Base-by-base conservation (phyloP, 2,329 filamentous ascomycete genomes). In the Pestalotiopsis sp. region DNA sequence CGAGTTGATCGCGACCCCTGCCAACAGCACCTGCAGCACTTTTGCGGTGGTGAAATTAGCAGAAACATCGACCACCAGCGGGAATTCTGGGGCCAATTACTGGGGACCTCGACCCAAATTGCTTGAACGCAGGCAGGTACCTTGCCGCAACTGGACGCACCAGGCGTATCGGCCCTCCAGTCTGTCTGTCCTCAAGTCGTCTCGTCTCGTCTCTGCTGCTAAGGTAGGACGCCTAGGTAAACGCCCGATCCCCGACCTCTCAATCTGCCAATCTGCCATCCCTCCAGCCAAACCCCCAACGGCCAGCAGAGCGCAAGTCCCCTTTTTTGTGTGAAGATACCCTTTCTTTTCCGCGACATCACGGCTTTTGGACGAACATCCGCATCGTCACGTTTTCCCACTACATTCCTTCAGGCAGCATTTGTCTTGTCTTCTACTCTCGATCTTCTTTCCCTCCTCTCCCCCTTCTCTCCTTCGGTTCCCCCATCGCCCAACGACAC, bases 271-370 rank as follows among this genome's bases (percentile, higher is more conserved):
- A 58, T 41, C 64, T 45, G 31, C 25, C 25, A 23, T 62, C 59
- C 59, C 65, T 41, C 66, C 25, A 67, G 14, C 52, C 38, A 31
- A 61, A 63, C 36, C 65, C 45, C 58, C 65, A 60, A 62, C 58
- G 31, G 31, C 59, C 65, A 57, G 36, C 65, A 60, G 57, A 63
- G 27, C 23, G 25, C 31, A 45, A 59, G 66, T 66, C 65, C 65
- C 68, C 68, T 66, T 69, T 69, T 69, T 69, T 67, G 45, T 52
- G 45, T 67, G 31, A 52, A 64, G 65, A 67, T 67, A 67, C 64
- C 68, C 67, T 36, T 58, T 52, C 31, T 52, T 67, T 68, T 52
- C 23, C 67, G 68, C 65, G 64, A 65, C 57, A 61, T 67, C 57
- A 67, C 65, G 55, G 14, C 65, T 63, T 62, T 67, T 49, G 58